Conservation (phyloP, 192 early-diverging fungal genomes). For the Linnemannia elongata region DNA sequence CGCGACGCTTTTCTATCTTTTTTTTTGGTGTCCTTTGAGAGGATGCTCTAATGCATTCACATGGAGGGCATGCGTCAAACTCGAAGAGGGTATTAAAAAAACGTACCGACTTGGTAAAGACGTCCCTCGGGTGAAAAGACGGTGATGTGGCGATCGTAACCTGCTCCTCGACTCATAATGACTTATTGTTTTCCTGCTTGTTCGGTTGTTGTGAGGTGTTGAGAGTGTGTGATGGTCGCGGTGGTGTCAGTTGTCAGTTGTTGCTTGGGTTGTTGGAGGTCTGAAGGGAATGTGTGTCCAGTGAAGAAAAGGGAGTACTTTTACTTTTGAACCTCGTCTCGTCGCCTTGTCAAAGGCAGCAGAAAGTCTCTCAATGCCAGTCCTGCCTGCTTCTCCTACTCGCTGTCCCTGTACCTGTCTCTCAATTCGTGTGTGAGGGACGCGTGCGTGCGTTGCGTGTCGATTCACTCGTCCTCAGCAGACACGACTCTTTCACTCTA, state of each 20-base stretch:
- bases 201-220: neutral
- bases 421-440: neutral
- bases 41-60: neutral
- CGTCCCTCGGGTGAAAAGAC: conserved; percentile 99
- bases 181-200: conserved; percentile 19
- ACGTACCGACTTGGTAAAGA: conserved; percentile 98
- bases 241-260: neutral
- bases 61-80: neutral
- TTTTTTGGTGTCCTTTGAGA: neutral
- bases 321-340: neutral
- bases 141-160: conserved; percentile 99
- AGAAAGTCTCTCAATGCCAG: neutral
- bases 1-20: neutral
- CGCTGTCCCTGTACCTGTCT: neutral
- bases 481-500: neutral
- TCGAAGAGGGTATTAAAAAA: neutral
- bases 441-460: conserved; percentile 11
- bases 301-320: neutral
- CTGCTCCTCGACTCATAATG: conserved; percentile 65
- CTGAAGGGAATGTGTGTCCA: neutral
- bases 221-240: neutral
- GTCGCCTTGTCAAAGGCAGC: neutral
- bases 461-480: neutral
- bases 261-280: neutral
- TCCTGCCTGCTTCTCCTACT: neutral